These are phyloP conservation scores for Parathielavia appendiculata DNA, from an alignment of 495 filamentous ascomycete genomes.

Conservation along the genomic window DNA sequence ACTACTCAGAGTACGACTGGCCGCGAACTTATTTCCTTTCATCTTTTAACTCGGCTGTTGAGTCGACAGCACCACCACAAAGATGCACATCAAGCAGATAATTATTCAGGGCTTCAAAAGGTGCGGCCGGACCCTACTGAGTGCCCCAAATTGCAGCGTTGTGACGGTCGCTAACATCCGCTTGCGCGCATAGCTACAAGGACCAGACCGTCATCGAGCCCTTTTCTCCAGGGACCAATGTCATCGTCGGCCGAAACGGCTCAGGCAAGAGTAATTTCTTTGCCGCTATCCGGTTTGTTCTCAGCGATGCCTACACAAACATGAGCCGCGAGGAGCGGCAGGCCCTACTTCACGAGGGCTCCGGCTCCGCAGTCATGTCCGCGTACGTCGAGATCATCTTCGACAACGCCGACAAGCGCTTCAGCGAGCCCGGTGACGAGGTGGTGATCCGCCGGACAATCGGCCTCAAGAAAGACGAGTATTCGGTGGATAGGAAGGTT, in stretches of 20 bases:
- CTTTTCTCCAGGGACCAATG: slow-evolving; percentile 96
- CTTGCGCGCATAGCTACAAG: slow-evolving; percentile 68
- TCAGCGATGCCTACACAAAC: slow-evolving; percentile 95
- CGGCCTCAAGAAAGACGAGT: slow-evolving; percentile 97
- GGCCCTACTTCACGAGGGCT: slow-evolving; percentile 91
- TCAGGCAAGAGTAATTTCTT: slow-evolving; percentile 99
- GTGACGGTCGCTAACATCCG: slow-evolving; percentile 19
- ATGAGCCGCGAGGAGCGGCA: slow-evolving; percentile 95
- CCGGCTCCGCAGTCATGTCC: slow-evolving; percentile 96
- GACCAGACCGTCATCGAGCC: slow-evolving; percentile 98
- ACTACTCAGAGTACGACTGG: not conserved
- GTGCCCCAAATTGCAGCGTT: not conserved
- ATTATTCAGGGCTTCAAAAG: slow-evolving; percentile 99
- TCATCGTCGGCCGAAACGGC: slow-evolving; percentile 98
- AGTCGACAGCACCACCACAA: slow-evolving; percentile 36
- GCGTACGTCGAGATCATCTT: slow-evolving; percentile 99
- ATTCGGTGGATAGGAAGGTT: slow-evolving; percentile 92
- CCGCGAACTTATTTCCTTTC: slow-evolving; percentile 5
- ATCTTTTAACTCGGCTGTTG: slow-evolving; percentile 27
- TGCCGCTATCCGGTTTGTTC: slow-evolving; percentile 95
- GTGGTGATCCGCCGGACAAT: slow-evolving; percentile 89
- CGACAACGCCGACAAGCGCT: slow-evolving; percentile 94
- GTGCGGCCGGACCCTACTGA: slow-evolving; percentile 43
- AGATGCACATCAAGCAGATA: slow-evolving; percentile 99
- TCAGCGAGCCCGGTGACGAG: slow-evolving; percentile 88